Conservation (phyloP, 1,139 yeast genomes). For the Saccharomyces hybrid region DNA sequence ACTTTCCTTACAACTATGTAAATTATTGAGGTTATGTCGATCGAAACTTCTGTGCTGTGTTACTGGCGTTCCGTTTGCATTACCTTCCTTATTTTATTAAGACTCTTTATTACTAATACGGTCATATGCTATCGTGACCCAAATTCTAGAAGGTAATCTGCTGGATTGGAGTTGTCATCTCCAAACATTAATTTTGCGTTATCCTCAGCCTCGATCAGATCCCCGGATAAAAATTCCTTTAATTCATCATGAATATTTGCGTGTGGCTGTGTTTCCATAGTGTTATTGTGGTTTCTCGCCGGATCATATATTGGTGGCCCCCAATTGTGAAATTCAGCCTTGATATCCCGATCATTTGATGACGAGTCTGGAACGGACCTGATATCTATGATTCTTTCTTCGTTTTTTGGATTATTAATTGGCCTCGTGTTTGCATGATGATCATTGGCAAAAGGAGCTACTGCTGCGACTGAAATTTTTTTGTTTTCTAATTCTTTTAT, state of each 20-base stretch:
- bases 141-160: conserved; percentile 27
- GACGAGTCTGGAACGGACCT: conserved; percentile 3
- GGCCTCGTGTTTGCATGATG: neutral
- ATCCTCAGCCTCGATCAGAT: conserved; percentile 28
- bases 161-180: conserved; percentile 16
- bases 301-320: neutral
- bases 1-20: too few relatives aligned
- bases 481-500: conserved; percentile 32
- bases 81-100: too few relatives aligned
- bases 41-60: too few relatives aligned
- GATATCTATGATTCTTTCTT: conserved; percentile 11
- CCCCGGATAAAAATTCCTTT: conserved; percentile 28
- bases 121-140: conserved; percentile 10
- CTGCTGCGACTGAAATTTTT: conserved; percentile 2
- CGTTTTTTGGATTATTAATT: neutral
- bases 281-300: neutral
- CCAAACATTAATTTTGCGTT: conserved; percentile 27
- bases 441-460: neutral
- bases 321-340: neutral
- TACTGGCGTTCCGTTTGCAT: too few relatives aligned
- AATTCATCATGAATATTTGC: conserved; percentile 20
- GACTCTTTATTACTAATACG: neutral
- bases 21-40: too few relatives aligned
- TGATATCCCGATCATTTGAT: neutral
- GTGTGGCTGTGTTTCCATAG: neutral